phyloP scores from a whole-genome alignment of 768 basidiomycete species.

The Pleurotus djamor region DNA sequence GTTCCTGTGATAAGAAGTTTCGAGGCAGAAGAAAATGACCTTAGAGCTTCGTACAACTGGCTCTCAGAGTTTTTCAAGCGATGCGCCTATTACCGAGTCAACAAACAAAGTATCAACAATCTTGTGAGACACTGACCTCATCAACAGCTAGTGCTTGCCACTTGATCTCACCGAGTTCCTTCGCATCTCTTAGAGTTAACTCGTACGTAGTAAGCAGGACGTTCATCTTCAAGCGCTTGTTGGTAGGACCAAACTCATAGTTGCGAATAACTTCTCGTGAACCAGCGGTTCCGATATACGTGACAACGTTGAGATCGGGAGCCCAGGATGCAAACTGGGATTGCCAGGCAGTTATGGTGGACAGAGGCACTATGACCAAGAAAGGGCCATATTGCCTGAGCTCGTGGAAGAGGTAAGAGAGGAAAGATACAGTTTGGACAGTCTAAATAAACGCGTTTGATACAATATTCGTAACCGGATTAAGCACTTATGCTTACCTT shows the following conservation, averaged over 20 bases:
- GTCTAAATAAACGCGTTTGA: conserved; percentile 43
- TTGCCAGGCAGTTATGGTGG: conserved; percentile 99
- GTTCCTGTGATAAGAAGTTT: conserved; percentile 98
- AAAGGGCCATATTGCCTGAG: conserved; percentile 94
- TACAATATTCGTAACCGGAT: conserved; percentile 7
- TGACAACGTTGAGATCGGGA: conserved; percentile 94
- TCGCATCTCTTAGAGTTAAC: conserved; percentile 85
- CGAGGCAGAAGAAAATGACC: conserved; percentile 84
- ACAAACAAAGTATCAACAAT: conserved; percentile 8
- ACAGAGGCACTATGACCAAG: conserved; percentile 95
- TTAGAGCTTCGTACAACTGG: conserved; percentile 92
- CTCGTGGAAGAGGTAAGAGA: conserved; percentile 93
- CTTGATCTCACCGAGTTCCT: conserved; percentile 89
- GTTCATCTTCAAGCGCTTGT: conserved; percentile 94
- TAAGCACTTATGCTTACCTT: conserved; percentile 51
- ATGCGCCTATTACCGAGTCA: conserved; percentile 64
- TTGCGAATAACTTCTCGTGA: conserved; percentile 90
- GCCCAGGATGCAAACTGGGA: conserved; percentile 93
- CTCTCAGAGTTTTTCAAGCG: conserved; percentile 98
- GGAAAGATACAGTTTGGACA: conserved; percentile 93
- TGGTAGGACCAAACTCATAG: conserved; percentile 88
- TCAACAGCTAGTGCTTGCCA: conserved; percentile 98
- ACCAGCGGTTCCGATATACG: conserved; percentile 87
- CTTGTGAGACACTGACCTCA: conserved; percentile 54
- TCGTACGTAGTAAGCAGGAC: conserved; percentile 98